Percentiles rank a stretch among this genome's conserved stretches.
Conservation (phyloP, 2,329 filamentous ascomycete species). For the Ophiostoma tasmaniense region DNA sequence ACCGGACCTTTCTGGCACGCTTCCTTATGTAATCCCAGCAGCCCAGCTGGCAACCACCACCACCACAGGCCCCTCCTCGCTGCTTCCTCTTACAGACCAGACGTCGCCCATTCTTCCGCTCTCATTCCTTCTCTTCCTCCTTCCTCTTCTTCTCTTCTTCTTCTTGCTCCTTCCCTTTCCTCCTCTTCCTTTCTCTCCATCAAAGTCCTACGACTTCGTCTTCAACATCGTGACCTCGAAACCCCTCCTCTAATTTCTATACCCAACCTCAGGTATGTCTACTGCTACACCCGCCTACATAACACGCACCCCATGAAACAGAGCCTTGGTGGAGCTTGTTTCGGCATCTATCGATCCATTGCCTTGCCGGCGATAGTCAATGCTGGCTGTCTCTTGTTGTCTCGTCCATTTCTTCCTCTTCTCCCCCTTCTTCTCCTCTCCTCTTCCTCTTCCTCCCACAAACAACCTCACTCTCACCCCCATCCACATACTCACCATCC, state of each 20-base stretch:
- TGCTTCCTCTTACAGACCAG: neutral
- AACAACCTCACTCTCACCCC: neutral
- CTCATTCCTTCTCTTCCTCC: neutral
- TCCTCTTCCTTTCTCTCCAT: neutral
- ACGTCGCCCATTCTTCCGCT: neutral
- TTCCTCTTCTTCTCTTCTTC: neutral
- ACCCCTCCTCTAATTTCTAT: neutral
- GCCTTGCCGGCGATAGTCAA: neutral
- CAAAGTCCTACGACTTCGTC: neutral
- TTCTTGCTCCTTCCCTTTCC: neutral
- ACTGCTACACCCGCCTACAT: neutral
- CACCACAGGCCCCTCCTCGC: neutral
- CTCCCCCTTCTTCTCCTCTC: neutral
- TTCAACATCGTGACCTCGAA: constrained; percentile 4
- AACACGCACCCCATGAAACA: constrained; percentile 1
- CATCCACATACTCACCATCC: constrained; percentile 1
- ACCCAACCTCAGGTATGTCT: neutral
- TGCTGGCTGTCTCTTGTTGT: neutral
- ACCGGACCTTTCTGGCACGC: neutral
- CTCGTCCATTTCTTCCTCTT: neutral
- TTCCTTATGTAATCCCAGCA: neutral
- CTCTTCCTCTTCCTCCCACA: neutral
- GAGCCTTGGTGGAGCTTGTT: constrained; percentile 1
- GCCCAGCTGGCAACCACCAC: neutral
- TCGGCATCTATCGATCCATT: neutral